phyloP scores from a whole-genome alignment of 148 eudicot genomes.

The Vaccinium macrocarpon region DNA sequence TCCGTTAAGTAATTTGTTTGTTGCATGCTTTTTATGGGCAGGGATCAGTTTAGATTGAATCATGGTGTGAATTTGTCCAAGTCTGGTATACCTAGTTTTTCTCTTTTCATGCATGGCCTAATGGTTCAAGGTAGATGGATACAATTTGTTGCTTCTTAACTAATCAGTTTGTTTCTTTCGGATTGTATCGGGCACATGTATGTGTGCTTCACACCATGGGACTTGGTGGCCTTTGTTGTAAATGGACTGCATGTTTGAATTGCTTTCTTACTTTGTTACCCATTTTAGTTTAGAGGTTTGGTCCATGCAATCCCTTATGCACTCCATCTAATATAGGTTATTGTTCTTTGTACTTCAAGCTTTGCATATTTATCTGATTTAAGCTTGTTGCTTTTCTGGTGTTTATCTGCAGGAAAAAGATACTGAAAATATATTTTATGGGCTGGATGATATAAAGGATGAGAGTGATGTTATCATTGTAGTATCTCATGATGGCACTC shows the following conservation, averaged over 20 bases:
- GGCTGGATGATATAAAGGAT: conserved; percentile 80
- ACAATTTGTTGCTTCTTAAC: neutral
- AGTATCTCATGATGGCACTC: neutral
- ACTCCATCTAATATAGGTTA: neutral
- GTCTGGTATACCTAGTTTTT: neutral
- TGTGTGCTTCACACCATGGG: neutral
- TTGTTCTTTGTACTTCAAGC: neutral
- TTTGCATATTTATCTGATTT: neutral
- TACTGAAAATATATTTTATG: conserved; percentile 77
- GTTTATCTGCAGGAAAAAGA: conserved; percentile 57
- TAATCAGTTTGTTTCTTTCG: neutral
- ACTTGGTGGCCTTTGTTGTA: neutral
- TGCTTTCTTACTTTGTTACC: neutral
- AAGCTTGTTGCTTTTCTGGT: conserved; percentile 8
- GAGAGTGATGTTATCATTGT: conserved; percentile 74
- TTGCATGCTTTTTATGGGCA: too few relatives aligned
- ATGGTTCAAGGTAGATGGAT: neutral
- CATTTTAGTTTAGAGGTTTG: neutral
- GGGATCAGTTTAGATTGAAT: too few relatives aligned
- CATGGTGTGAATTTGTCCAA: too few relatives aligned
- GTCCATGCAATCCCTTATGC: neutral
- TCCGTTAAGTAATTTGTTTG: too few relatives aligned
- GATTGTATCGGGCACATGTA: neutral
- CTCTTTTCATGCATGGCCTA: neutral
- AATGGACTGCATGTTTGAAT: neutral